Evolutionary conservation across 345 rosid species (phyloP), one percentile per base, ranked within the genome.

Genomic region (Acer campestre): DNA sequence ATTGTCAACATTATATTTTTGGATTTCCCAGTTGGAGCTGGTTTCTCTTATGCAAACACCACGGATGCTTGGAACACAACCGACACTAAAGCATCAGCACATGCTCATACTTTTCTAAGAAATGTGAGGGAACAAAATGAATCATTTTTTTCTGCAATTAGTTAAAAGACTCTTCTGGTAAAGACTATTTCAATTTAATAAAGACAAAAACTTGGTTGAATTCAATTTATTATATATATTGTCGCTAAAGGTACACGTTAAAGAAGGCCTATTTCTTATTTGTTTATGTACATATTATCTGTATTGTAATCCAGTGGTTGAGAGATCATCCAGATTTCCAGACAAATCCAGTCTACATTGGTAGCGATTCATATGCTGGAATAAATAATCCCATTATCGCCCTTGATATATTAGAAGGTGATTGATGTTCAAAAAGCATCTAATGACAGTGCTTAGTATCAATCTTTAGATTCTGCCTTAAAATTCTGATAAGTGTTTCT

Each of bases 311-410:
- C 68, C 68, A 84, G 87, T 84, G 85, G 85, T 35, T 84, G 79
- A 44, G 18, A 6, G 83, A 77, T 13, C 87, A 85, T 68, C 81
- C 83, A 0, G 51, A 82, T 11, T 85, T 77, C 67, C 82, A 73
- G 22, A 58, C 64, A 7, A 11, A 59, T 17, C 80, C 64, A 55
- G 73, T 85, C 7, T 80, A 59, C 58, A 53, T 85, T 29, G 87
- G 83, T n/a, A 84, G 81, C 27, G 87, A 85, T 79, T 85, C 85
- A 12, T 85, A 85, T 78, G 68, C 87, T 10, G 87, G 87, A 65
- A 67, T 80, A 29, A 77, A 67, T 10, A 67, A 71, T 74, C 70
- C 87, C 8, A 49, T 74, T 17, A 63, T 80, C 27, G 59, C 76
- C 63, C 61, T 79, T 68, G 49, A 82, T 48, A 56, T 85, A 3